Evolutionary conservation across 1,284 basidiomycete species (phyloP).

Genomic region (Cryptococcus amylolentus): DNA sequence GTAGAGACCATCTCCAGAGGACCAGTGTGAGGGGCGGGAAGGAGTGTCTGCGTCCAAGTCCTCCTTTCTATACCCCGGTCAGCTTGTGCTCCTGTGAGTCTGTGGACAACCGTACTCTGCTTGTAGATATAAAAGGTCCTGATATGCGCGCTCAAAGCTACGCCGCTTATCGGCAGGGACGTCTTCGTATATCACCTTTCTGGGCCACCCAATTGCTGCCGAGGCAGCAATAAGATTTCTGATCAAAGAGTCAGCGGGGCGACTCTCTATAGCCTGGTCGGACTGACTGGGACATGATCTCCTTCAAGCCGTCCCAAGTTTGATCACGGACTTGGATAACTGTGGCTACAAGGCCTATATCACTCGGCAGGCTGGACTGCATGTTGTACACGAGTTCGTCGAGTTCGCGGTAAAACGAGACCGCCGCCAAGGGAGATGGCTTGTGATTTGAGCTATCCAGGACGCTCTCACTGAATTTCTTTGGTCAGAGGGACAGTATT

Average conservation of each 20-base stretch:
- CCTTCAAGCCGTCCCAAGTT: slow-evolving; percentile 73
- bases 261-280: slow-evolving; percentile 11
- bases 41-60: slow-evolving; percentile 47
- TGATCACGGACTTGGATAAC: slow-evolving; percentile 57
- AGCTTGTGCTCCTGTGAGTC: slow-evolving; percentile 35
- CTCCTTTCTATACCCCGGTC: slow-evolving; percentile 52
- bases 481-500: not conserved
- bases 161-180: slow-evolving; percentile 56
- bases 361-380: slow-evolving; percentile 45
- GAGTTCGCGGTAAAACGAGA: slow-evolving; percentile 62
- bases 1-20: slow-evolving; percentile 60
- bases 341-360: slow-evolving; percentile 53
- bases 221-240: slow-evolving; percentile 63
- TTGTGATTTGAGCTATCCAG: slow-evolving; percentile 43
- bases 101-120: slow-evolving; percentile 57
- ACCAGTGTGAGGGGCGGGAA: slow-evolving; percentile 26
- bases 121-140: slow-evolving; percentile 71
- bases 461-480: slow-evolving; percentile 27
- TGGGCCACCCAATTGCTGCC: slow-evolving; percentile 76
- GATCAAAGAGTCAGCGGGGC: not conserved
- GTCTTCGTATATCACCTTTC: slow-evolving; percentile 61
- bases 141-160: slow-evolving; percentile 69
- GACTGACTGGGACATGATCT: slow-evolving; percentile 60
- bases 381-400: slow-evolving; percentile 59
- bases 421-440: slow-evolving; percentile 49